Base-by-base conservation (phyloP, 805 yeast species). In the Komagataella pastoris region DNA sequence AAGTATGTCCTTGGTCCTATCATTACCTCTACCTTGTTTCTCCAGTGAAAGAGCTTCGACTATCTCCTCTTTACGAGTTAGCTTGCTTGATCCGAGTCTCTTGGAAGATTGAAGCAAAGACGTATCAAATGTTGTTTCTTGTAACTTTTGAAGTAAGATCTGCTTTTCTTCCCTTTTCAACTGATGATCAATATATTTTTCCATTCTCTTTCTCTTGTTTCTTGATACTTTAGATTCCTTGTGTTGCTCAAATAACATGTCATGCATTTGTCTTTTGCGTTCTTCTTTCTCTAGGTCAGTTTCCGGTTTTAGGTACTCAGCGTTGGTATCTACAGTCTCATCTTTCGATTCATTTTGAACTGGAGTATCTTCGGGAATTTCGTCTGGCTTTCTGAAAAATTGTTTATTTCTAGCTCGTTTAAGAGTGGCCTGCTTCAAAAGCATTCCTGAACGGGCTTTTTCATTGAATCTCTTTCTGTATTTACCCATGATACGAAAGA, bases 111-210 rank as follows among this genome's bases (percentile, higher is more conserved):
- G 81, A 56, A 88, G 70, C 10, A 79, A 58, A 0, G 82, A 68
- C 0, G 96, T 80, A 61, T 90, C 96, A 48, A 91, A 75, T 52
- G 75, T 73, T 1, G 87, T 79, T 24, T 74, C 75, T 50, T 83
- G 76, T 46, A 91, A 71, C 63, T 88, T 89, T 56, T 83, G 81
- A 47, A 91, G 69, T 51, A 91, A 70, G 2, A 77, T 75, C 58
- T 85, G 85, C 65, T 86, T 86, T 67, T 91, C 98, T 64, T 91
- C 96, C 61, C 95, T 72, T 60, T 84, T 85, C 58, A 89, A 62
- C 63, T 89, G 97, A 67, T 87, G 95, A 53, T 89, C 95, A 44
- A 91, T 88, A 65, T 88, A 91, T 65, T 91, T 91, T 55, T 91
- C 97, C 47, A 91, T 68, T 53, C 98, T 70, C 69, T 85, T 77